A percentile compares a stretch with the other conserved stretches of the same genome.
phyloP scores from a whole-genome alignment of 495 filamentous ascomycete species.

The Penicillium odoratum region DNA sequence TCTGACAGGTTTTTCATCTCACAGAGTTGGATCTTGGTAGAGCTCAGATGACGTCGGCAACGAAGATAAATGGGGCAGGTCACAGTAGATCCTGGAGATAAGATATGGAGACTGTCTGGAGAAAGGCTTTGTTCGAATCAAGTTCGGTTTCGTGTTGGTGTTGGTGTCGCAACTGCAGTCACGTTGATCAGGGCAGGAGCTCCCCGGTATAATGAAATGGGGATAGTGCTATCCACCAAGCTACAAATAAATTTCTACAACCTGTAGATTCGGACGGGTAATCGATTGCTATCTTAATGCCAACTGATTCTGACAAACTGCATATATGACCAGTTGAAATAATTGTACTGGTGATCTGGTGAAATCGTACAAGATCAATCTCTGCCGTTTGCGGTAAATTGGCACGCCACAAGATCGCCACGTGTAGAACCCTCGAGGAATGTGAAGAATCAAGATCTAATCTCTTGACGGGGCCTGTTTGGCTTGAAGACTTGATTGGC shows the following conservation, averaged over 20 bases:
- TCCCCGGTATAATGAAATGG: neutral
- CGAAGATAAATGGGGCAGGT: conserved; percentile 9
- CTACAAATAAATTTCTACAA: neutral
- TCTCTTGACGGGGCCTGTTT: neutral
- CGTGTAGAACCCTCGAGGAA: conserved; percentile 11
- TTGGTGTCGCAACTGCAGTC: neutral
- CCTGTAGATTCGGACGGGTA: neutral
- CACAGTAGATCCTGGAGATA: neutral
- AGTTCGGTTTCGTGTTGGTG: neutral
- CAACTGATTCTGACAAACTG: neutral
- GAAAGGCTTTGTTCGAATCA: neutral
- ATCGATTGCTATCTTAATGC: neutral
- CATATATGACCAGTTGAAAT: neutral
- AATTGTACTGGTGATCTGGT: conserved; percentile 1
- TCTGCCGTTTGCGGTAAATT: conserved; percentile 16
- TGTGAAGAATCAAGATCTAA: conserved; percentile 2
- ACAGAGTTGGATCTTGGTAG: neutral
- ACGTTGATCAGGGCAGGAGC: neutral
- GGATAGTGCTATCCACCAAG: neutral
- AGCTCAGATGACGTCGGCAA: neutral
- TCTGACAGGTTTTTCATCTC: conserved; percentile 5
- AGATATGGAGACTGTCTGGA: neutral
- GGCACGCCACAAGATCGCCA: conserved; percentile 8
- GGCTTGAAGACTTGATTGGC: neutral
- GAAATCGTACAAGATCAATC: conserved; percentile 3